phyloP scores from a whole-genome alignment of 805 yeast genomes.

The Metschnikowia kofuensis region DNA sequence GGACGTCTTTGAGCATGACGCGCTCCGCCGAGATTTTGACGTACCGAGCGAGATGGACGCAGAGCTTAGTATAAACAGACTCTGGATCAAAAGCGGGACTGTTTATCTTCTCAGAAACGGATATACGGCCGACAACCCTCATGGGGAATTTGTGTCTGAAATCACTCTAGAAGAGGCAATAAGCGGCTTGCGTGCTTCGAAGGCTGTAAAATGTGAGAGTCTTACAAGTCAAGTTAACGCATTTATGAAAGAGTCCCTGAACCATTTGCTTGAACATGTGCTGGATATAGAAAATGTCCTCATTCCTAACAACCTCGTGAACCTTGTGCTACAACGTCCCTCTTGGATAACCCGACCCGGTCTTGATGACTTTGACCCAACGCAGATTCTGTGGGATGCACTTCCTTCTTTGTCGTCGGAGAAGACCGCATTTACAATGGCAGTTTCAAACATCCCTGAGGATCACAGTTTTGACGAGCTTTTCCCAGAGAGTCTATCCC shows the following conservation, averaged over 20 bases:
- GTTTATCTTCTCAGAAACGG: constrained; percentile 6
- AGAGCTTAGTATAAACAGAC: constrained; percentile 11
- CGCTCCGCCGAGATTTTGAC: constrained; percentile 14
- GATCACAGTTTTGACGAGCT: not conserved
- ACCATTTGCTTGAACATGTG: constrained; percentile 7
- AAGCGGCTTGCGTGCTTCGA: not conserved
- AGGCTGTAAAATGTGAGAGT: not conserved
- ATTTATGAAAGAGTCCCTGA: not conserved
- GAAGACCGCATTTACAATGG: constrained; percentile 5
- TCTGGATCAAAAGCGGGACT: constrained; percentile 6
- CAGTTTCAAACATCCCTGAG: constrained; percentile 1
- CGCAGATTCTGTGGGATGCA: constrained; percentile 1
- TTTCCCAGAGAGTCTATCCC: not conserved
- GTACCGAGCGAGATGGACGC: constrained; percentile 12
- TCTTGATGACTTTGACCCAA: constrained; percentile 6
- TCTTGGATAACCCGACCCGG: constrained; percentile 7
- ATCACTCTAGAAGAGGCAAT: constrained; percentile 6
- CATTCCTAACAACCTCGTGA: constrained; percentile 6
- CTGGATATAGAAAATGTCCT: constrained; percentile 8
- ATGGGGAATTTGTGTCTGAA: constrained; percentile 14
- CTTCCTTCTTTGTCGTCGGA: constrained; percentile 1
- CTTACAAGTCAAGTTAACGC: not conserved
- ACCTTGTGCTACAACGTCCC: constrained; percentile 3
- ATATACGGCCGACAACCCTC: constrained; percentile 10
- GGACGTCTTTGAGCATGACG: constrained; percentile 16